These are phyloP conservation scores for Strobilomyces dryophilus DNA, from an alignment of 768 basidiomycete genomes.

Conservation along the genomic window DNA sequence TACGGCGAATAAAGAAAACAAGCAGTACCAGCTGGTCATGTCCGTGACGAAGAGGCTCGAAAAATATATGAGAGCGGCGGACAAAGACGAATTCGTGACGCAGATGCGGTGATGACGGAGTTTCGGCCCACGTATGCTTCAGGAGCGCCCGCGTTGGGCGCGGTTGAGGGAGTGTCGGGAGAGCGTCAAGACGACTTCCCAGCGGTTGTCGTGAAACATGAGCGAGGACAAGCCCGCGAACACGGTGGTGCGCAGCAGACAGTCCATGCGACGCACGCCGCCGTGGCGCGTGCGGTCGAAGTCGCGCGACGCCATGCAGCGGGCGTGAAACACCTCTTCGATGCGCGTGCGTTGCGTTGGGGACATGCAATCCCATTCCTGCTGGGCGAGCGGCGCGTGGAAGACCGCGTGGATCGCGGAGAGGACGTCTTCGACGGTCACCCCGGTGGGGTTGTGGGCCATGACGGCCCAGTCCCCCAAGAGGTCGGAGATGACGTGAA, in stretches of 20 bases:
- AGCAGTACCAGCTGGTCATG: conserved; percentile 13
- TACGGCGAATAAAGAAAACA: neutral
- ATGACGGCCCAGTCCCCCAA: conserved; percentile 41
- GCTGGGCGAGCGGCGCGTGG: conserved; percentile 33
- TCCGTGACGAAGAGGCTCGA: neutral
- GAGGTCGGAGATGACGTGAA: conserved; percentile 45
- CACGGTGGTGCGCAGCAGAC: conserved; percentile 41
- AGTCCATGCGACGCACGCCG: conserved; percentile 49
- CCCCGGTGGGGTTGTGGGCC: conserved; percentile 38
- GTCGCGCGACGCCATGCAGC: conserved; percentile 39
- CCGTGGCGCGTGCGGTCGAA: conserved; percentile 32
- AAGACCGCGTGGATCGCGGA: conserved; percentile 41
- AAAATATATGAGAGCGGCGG: neutral
- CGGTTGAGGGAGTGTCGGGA: conserved; percentile 29
- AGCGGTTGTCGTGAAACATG: conserved; percentile 33
- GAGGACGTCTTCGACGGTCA: conserved; percentile 52
- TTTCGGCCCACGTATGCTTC: neutral
- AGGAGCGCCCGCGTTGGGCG: neutral
- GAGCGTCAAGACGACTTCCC: conserved; percentile 43
- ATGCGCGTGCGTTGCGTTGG: conserved; percentile 41
- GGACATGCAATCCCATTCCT: conserved; percentile 42
- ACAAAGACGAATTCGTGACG: neutral
- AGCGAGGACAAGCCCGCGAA: conserved; percentile 52
- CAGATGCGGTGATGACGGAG: neutral
- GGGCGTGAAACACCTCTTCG: conserved; percentile 39